Conservation (phyloP, 2,329 filamentous ascomycete species). For the Colletotrichum abscissum region DNA sequence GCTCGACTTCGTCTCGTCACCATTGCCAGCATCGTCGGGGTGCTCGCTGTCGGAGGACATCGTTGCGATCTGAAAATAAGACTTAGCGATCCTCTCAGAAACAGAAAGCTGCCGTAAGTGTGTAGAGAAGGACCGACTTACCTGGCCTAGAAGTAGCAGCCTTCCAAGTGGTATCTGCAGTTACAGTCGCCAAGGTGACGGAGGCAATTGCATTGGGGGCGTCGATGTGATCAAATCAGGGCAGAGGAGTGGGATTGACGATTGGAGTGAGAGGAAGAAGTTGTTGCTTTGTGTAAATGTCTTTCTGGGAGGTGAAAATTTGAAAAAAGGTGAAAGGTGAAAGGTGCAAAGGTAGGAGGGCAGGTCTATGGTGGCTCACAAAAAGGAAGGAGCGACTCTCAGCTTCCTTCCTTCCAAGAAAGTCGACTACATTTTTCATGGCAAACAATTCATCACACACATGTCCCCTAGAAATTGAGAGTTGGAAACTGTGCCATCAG, state of each 20-base stretch:
- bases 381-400: background rate
- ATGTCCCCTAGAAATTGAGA: background rate
- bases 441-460: background rate
- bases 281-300: background rate
- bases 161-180: background rate
- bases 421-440: background rate
- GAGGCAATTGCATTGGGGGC: background rate
- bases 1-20: background rate
- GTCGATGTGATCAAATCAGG: background rate
- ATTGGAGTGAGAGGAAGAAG: background rate
- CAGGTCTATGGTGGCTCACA: background rate
- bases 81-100: background rate
- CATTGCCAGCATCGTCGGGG: background rate
- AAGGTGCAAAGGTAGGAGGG: too few species aligned
- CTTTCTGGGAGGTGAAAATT: background rate
- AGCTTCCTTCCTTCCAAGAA: background rate
- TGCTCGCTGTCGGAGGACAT: background rate
- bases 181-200: background rate
- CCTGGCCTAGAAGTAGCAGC: background rate
- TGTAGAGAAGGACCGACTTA: background rate
- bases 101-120: too few species aligned
- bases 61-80: background rate
- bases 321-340: background rate
- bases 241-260: background rate
- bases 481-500: too few species aligned